phyloP scores from a whole-genome alignment of 108 stramenopile genomes.

The Nitzschia palea region DNA sequence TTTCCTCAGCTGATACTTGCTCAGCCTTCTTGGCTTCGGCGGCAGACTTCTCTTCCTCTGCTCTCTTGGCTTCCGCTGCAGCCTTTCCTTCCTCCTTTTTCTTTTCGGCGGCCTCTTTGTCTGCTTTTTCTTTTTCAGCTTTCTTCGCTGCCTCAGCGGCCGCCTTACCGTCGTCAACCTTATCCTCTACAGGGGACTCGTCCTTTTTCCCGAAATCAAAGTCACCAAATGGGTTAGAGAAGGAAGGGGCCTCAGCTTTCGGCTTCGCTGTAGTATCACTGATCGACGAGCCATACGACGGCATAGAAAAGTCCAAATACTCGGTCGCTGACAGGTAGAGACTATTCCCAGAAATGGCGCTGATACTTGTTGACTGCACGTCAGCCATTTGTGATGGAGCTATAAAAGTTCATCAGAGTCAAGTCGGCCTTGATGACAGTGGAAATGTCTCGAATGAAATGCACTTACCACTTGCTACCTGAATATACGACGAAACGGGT shows the following conservation, averaged over 20 bases:
- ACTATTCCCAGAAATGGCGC: constrained; percentile 23
- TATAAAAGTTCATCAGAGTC: neutral
- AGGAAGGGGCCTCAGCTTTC: constrained; percentile 32
- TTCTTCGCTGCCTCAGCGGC: constrained; percentile 51
- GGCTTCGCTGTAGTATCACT: constrained; percentile 19
- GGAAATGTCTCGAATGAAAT: too few relatives aligned
- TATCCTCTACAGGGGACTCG: constrained; percentile 43
- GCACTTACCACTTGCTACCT: too few relatives aligned
- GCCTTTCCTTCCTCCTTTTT: constrained; percentile 50
- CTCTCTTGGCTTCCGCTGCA: constrained; percentile 49
- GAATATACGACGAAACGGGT: too few relatives aligned
- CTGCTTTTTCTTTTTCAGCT: constrained; percentile 42
- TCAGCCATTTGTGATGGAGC: neutral
- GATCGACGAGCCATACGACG: constrained; percentile 52
- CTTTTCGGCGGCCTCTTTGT: constrained; percentile 38
- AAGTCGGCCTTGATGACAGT: neutral
- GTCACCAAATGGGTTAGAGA: constrained; percentile 37
- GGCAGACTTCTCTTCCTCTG: constrained; percentile 37
- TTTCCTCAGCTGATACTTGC: constrained; percentile 39
- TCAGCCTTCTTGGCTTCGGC: constrained; percentile 42
- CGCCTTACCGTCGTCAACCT: constrained; percentile 35
- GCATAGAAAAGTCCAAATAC: constrained; percentile 78
- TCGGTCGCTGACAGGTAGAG: constrained; percentile 37
- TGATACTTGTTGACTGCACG: neutral
- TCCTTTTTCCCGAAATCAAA: constrained; percentile 26